A percentile compares a stretch with the other conserved stretches of the same genome.
Conservation (phyloP, 2,329 filamentous ascomycete genomes). For the Plectosphaerella plurivora region DNA sequence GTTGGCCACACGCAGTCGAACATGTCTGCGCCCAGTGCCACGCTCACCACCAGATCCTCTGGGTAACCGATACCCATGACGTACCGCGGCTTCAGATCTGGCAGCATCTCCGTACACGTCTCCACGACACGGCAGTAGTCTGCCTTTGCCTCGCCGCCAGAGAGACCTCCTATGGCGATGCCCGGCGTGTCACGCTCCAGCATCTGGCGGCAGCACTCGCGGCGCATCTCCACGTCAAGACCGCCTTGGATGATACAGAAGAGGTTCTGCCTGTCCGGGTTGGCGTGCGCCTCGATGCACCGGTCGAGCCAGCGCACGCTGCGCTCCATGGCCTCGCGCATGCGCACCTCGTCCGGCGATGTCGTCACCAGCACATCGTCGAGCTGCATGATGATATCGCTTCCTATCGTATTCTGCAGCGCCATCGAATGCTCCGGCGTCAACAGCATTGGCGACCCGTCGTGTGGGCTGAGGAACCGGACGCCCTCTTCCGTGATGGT, state of each 20-base stretch:
- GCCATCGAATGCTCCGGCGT: slow-evolving; percentile 97
- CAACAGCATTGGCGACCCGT: slow-evolving; percentile 91
- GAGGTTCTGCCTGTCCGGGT: slow-evolving; percentile 79
- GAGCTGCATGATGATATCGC: slow-evolving; percentile 99
- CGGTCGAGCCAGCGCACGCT: slow-evolving; percentile 94
- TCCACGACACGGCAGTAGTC: slow-evolving; percentile 89
- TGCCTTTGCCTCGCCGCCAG: slow-evolving; percentile 89
- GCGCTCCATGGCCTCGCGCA: slow-evolving; percentile 91
- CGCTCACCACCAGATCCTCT: slow-evolving; percentile 89
- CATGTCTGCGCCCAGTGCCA: slow-evolving; percentile 96
- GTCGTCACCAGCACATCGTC: slow-evolving; percentile 98
- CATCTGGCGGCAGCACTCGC: slow-evolving; percentile 83
- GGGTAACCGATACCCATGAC: slow-evolving; percentile 99
- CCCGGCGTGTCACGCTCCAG: slow-evolving; percentile 85
- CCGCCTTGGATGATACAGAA: slow-evolving; percentile 99
- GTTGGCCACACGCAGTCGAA: slow-evolving; percentile 99
- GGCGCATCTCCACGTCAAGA: slow-evolving; percentile 79
- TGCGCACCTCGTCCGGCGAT: slow-evolving; percentile 80
- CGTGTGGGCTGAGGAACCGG: slow-evolving; percentile 91
- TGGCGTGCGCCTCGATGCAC: slow-evolving; percentile 84
- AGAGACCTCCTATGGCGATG: slow-evolving; percentile 92
- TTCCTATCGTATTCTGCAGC: slow-evolving; percentile 94
- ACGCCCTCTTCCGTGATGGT: slow-evolving; percentile 95
- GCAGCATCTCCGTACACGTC: slow-evolving; percentile 79
- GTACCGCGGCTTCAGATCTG: slow-evolving; percentile 91